Evolutionary conservation across 148 eudicot genomes (phyloP).

Genomic region (Persicaria maculosa): DNA sequence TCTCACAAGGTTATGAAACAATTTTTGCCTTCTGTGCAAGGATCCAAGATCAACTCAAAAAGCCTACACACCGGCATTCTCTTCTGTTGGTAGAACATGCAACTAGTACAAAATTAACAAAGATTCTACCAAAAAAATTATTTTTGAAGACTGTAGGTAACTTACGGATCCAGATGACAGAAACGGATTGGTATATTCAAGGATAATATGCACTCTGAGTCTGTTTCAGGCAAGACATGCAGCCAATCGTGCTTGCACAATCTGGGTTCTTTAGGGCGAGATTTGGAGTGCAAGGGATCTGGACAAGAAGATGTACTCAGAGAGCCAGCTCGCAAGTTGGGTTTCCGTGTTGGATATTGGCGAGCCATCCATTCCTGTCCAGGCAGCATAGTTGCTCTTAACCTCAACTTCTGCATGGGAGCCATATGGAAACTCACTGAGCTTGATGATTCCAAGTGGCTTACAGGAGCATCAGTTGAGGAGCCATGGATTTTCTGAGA

Average conservation of each 20-base stretch:
- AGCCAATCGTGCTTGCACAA: conserved; percentile 25
- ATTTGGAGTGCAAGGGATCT: conserved; percentile 11
- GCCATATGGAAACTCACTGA: conserved; percentile 29
- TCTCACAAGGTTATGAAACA: conserved; percentile 5
- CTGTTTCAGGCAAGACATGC: conserved; percentile 23
- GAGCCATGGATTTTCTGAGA: conserved; percentile 16
- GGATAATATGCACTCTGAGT: conserved; percentile 41
- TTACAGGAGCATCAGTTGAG: conserved; percentile 5
- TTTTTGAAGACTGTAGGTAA: not conserved
- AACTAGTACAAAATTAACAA: not conserved
- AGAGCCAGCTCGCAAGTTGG: conserved; percentile 12
- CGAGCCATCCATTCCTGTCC: conserved; percentile 13
- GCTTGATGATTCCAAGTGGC: conserved; percentile 12
- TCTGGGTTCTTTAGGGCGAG: conserved; percentile 14
- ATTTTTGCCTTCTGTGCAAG: not conserved
- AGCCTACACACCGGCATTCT: not conserved
- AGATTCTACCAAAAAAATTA: not conserved
- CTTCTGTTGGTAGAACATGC: not conserved
- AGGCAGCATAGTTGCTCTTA: conserved; percentile 27
- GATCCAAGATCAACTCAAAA: conserved; percentile 3
- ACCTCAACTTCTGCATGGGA: conserved; percentile 18
- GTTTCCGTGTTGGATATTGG: conserved; percentile 20
- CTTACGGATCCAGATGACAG: conserved; percentile 5
- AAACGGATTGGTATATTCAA: conserved; percentile 41
- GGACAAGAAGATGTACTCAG: conserved; percentile 7